Evolutionary conservation across 2,329 filamentous ascomycete species (phyloP), one percentile per base, ranked within the genome.

Genomic region (Paraphoma sp.): DNA sequence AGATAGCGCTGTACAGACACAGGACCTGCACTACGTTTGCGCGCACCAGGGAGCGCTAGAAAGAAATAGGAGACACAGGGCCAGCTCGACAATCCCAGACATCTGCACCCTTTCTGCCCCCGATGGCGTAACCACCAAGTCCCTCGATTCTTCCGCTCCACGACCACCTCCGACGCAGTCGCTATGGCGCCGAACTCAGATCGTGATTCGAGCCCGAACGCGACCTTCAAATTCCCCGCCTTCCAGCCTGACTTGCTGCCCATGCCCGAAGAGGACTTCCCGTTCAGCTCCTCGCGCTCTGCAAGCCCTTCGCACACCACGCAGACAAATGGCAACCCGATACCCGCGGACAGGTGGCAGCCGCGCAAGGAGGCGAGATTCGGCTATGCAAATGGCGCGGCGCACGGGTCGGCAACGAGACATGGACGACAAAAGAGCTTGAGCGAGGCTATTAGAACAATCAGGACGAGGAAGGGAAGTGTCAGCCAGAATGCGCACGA

Each of bases 401-500:
- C 57, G 16, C 49, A 64, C 46, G 65, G 56, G 10, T 52, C 69
- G 2, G 59, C 65, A 12, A 68, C 62, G 4, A 59, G 87, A 65
- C 91, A 93, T 71, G 81, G 81, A 16, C 83, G 90, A 63, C 92
- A 95, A 74, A 96, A 94, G 83, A 97, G 93, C 78, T 85, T 97
- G 66, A 88, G 87, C 69, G 92, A 97, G 77, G 92, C 94, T n/a
- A 86, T 97, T 63, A 87, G 86, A 67, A 93, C 87, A 3, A 94
- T 97, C 68, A 84, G 92, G 63, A 88, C 86, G 38, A 85, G 93
- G 68, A 91, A 89, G 69, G 91, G 87, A 49, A 98, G 93, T 76
- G 89, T 97, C 68, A 93, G 89, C 79, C 91, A 94, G 74, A 97
- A 96, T 79, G 93, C 93, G 52, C 92, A 96, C 58, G 94, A 98